Evolutionary conservation across 2,329 filamentous ascomycete species (phyloP).

Genomic region (Orbilia ellipsospora): DNA sequence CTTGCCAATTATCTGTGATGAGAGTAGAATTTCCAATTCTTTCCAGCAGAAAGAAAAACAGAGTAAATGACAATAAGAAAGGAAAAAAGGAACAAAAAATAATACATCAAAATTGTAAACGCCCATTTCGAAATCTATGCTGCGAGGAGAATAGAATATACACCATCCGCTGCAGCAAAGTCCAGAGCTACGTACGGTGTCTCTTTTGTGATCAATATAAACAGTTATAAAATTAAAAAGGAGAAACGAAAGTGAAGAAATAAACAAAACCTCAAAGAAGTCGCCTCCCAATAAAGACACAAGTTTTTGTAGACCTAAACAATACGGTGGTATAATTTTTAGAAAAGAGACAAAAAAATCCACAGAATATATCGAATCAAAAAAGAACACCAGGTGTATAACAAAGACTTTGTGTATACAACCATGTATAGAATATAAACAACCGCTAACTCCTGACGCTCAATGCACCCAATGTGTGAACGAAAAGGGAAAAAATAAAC

Average conservation of each 20-base stretch:
- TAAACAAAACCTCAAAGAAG: slow-evolving; percentile 19
- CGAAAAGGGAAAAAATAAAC: slow-evolving; percentile 3
- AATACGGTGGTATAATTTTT: slow-evolving; percentile 54
- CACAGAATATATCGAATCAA: slow-evolving; percentile 1
- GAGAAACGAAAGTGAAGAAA: background rate
- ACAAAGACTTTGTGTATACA: slow-evolving; percentile 54
- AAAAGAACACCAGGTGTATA: slow-evolving; percentile 39
- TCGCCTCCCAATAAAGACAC: slow-evolving; percentile 32
- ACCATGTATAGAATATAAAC: slow-evolving; percentile 18
- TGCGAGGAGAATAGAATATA: slow-evolving; percentile 14
- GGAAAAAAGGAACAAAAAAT: background rate
- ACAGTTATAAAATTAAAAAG: slow-evolving; percentile 19
- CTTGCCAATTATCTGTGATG: too few species aligned
- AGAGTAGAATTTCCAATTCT: slow-evolving; percentile 21
- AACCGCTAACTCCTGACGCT: slow-evolving; percentile 55
- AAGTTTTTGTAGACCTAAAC: slow-evolving; percentile 22
- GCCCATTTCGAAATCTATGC: slow-evolving; percentile 40
- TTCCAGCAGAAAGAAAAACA: slow-evolving; percentile 18
- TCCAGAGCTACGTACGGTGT: slow-evolving; percentile 20
- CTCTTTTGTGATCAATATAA: slow-evolving; percentile 11
- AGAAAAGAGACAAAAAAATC: slow-evolving; percentile 12
- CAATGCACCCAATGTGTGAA: slow-evolving; percentile 46
- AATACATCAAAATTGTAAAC: slow-evolving; percentile 10
- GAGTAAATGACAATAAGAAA: background rate
- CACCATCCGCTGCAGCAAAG: slow-evolving; percentile 33